Base-by-base conservation (phyloP, 2,329 filamentous ascomycete species). In the Didymella pomorum region DNA sequence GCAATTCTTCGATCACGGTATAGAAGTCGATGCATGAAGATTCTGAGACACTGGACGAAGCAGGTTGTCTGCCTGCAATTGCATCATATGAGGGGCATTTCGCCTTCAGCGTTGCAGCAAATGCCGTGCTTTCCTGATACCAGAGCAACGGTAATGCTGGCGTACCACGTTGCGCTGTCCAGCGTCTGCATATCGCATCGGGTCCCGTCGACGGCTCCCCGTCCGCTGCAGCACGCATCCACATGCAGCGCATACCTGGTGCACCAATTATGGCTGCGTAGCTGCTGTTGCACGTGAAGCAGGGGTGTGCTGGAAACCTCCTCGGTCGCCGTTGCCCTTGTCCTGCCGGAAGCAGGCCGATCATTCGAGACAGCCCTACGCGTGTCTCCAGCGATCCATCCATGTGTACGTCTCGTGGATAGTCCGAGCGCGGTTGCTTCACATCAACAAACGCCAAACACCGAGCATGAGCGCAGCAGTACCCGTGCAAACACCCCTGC, bases 361-460 rank as follows among this genome's bases (percentile, higher is more conserved):
- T 47, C 26, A 12, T 28, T 39, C 52, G 55, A 52, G 43, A 51
- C 57, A 55, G 57, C 52, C 52, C 57, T 55, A 52, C 35, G 26
- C 45, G 42, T 25, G 33, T 50, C 21, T 46, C 21, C 52, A 35
- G 35, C 29, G 12, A 33, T 29, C 44, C 52, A 23, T 52, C 45
- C 18, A 48, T 46, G 41, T 45, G 20, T 33, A 18, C 41, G 50
- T 50, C 51, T 46, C 31, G 33, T 43, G 21, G 12, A 2, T 58
- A 51, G 46, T 54, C 51, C 31, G 26, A 50, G 52, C 42, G 23
- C 33, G 41, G 23, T 42, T 42, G 41, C 66, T 58, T 78, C 71
- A 89, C 85, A 88, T 88, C 69, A 89, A 80, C 71, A 89, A 77
- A 69, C 86, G 82, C 86, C 86, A 89, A 67, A 86, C 86, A 86